Conservation (phyloP, 345 rosid species). For the Streptanthus diversifolius region DNA sequence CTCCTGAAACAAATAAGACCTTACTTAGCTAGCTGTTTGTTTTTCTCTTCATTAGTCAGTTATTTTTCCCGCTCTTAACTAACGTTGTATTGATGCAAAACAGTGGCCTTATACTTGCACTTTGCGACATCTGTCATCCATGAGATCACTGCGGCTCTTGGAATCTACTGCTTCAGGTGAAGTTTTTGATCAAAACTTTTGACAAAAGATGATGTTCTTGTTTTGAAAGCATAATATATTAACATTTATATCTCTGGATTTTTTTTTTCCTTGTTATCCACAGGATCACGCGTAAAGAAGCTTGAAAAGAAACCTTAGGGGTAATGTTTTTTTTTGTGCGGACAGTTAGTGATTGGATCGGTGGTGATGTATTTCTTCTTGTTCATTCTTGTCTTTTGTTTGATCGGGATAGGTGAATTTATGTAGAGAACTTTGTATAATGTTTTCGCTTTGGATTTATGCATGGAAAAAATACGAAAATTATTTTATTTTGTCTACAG, state of each 20-base stretch:
- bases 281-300: conserved; percentile 97
- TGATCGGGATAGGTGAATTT: conserved; percentile 7
- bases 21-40: not conserved
- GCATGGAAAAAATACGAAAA: not conserved
- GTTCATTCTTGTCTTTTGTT: conserved; percentile 18
- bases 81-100: not conserved
- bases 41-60: not conserved
- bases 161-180: conserved; percentile 97
- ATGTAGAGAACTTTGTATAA: conserved; percentile 17
- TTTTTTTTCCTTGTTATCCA: conserved; percentile 8
- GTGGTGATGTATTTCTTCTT: conserved; percentile 16
- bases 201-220: not conserved
- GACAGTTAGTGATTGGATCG: not conserved
- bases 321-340: not conserved
- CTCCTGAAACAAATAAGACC: not conserved
- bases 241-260: not conserved
- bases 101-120: conserved; percentile 77
- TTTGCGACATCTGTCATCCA: conserved; percentile 89
- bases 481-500: not conserved
- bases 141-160: conserved; percentile 90
- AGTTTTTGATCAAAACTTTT: not conserved
- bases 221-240: not conserved
- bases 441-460: not conserved
- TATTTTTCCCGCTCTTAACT: not conserved
- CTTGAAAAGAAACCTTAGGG: conserved; percentile 40